Evolutionary conservation across 2,329 filamentous ascomycete species (phyloP).

Genomic region (Colletotrichum chlorophyti): DNA sequence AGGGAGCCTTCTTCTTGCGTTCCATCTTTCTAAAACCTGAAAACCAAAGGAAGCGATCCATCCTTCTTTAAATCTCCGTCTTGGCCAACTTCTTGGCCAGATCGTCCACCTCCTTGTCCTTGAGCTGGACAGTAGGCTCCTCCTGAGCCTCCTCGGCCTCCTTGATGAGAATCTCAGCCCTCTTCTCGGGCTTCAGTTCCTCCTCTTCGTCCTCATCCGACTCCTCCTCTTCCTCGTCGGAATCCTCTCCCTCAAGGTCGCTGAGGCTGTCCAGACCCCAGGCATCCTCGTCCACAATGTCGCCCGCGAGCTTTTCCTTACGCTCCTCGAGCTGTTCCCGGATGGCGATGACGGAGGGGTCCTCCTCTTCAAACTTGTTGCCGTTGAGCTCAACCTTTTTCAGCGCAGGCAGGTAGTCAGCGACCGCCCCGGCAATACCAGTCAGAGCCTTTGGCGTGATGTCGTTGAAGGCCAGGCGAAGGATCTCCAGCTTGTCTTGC

Average conservation of each 20-base stretch:
- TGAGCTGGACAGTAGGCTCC: slow-evolving; percentile 72
- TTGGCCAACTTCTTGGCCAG: slow-evolving; percentile 79
- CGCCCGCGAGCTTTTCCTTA: slow-evolving; percentile 75
- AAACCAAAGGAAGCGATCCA: slow-evolving; percentile 18
- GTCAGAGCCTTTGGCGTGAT: slow-evolving; percentile 81
- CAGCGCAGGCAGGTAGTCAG: slow-evolving; percentile 73
- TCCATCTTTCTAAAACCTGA: slow-evolving; percentile 26
- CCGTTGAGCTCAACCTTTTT: slow-evolving; percentile 93
- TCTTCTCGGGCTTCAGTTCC: slow-evolving; percentile 63
- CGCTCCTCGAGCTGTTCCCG: slow-evolving; percentile 76
- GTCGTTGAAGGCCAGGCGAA: slow-evolving; percentile 93
- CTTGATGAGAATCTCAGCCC: slow-evolving; percentile 72
- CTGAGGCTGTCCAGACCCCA: slow-evolving; percentile 88
- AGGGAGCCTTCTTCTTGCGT: slow-evolving; percentile 27
- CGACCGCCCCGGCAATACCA: slow-evolving; percentile 72
- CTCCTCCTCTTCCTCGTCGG: slow-evolving; percentile 72
- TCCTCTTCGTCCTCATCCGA: slow-evolving; percentile 71
- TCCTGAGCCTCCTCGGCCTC: slow-evolving; percentile 76
- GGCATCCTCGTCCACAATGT: slow-evolving; percentile 74
- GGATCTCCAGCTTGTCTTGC: slow-evolving; percentile 79
- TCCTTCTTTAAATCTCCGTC: slow-evolving; percentile 59
- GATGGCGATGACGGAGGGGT: slow-evolving; percentile 72
- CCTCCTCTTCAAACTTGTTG: slow-evolving; percentile 91
- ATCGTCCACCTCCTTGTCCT: slow-evolving; percentile 82
- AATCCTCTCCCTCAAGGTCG: slow-evolving; percentile 82